Conservation (phyloP, 768 basidiomycete species). For the Leccinum variicolor region DNA sequence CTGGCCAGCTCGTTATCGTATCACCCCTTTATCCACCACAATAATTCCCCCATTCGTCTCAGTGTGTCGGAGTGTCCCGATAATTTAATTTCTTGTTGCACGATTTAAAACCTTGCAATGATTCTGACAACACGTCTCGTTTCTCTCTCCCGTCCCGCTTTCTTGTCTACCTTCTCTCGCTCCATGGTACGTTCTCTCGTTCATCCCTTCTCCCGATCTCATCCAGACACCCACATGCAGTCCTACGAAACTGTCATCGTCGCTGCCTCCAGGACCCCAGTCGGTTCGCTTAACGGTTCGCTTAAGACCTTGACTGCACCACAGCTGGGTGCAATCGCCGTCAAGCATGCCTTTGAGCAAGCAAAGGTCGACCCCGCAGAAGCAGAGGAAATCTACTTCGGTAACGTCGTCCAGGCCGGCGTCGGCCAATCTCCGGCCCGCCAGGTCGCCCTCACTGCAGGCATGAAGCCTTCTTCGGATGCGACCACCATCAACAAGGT, state of each 20-base stretch:
- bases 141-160: slow-evolving; percentile 37
- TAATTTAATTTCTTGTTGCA: slow-evolving; percentile 7
- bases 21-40: neutral
- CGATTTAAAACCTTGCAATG: slow-evolving; percentile 32
- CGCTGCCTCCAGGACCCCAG: slow-evolving; percentile 89
- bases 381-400: slow-evolving; percentile 96
- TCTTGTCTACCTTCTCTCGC: slow-evolving; percentile 35
- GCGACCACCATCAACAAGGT: slow-evolving; percentile 99
- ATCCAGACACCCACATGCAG: slow-evolving; percentile 14
- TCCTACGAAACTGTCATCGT: slow-evolving; percentile 87
- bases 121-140: slow-evolving; percentile 40
- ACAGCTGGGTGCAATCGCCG: slow-evolving; percentile 83
- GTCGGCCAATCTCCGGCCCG: slow-evolving; percentile 98
- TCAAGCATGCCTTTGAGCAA: slow-evolving; percentile 86
- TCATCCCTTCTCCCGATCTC: neutral
- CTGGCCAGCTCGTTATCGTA: slow-evolving; percentile 1
- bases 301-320: slow-evolving; percentile 88
- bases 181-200: slow-evolving; percentile 45
- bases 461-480: slow-evolving; percentile 80
- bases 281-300: slow-evolving; percentile 87
- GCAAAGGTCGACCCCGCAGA: slow-evolving; percentile 74
- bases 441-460: slow-evolving; percentile 92
- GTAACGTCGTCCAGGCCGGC: slow-evolving; percentile 96
- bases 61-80: slow-evolving; percentile 20
- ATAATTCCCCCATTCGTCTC: slow-evolving; percentile 1